Evolutionary conservation across 169 alveolate genomes (phyloP).

Genomic region (Plasmodium falciparum): DNA sequence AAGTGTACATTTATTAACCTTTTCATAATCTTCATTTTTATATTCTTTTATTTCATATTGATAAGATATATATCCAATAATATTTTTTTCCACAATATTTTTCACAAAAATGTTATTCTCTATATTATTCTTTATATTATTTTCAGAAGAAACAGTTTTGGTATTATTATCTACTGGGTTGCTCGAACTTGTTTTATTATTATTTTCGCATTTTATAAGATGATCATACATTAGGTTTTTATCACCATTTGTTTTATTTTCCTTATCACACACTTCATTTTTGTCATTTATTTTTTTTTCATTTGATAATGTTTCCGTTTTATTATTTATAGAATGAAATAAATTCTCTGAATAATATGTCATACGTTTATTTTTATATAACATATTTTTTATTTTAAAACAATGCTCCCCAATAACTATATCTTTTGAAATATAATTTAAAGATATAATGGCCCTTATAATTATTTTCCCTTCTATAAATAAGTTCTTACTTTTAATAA

Average conservation of each 20-base stretch:
- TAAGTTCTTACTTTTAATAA: constrained; percentile 13
- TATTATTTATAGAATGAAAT: constrained; percentile 20
- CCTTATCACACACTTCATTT: not conserved
- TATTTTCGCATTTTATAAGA: not conserved
- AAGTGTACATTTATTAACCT: not conserved
- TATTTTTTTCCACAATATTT: not conserved
- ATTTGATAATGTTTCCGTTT: not conserved
- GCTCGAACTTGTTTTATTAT: not conserved
- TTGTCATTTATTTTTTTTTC: not conserved
- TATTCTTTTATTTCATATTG: constrained; percentile 42
- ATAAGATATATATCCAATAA: constrained; percentile 45
- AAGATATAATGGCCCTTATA: constrained; percentile 38
- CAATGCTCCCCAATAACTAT: constrained; percentile 51
- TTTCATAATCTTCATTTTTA: constrained; percentile 9
- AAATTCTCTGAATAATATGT: constrained; percentile 32
- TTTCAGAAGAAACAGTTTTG: not conserved
- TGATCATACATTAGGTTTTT: not conserved
- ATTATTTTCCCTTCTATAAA: constrained; percentile 61
- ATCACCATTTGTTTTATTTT: not conserved
- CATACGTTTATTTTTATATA: constrained; percentile 36
- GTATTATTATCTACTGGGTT: no score
- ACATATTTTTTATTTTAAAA: constrained; percentile 48
- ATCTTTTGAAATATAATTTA: constrained; percentile 33
- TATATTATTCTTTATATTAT: not conserved
- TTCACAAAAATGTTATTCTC: not conserved